Evolutionary conservation across 1,284 basidiomycete genomes (phyloP).

Genomic region (Pholiota adiposa): DNA sequence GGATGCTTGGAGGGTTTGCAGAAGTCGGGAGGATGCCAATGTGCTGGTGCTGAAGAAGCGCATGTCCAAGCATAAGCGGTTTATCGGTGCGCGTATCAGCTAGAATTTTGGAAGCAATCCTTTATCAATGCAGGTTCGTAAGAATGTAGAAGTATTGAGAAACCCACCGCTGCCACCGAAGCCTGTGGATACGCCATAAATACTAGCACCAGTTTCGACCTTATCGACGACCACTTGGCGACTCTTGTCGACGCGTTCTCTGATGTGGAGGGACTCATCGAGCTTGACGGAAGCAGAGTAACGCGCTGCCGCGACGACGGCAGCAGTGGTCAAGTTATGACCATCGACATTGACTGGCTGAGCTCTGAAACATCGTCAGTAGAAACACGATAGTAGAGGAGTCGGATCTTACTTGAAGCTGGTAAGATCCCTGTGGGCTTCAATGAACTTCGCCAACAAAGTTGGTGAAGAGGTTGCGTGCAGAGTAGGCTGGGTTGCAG

Average conservation of each 20-base stretch:
- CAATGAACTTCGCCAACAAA: conserved; percentile 37
- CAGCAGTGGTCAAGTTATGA: conserved; percentile 69
- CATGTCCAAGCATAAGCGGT: conserved; percentile 70
- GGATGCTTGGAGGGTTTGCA: conserved; percentile 41
- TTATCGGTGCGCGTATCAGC: conserved; percentile 69
- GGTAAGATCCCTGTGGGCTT: conserved; percentile 38
- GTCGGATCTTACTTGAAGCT: conserved; percentile 31
- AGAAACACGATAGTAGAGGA: neutral
- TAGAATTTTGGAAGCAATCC: conserved; percentile 33
- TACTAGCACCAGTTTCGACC: conserved; percentile 66
- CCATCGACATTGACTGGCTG: conserved; percentile 69
- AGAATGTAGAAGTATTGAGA: conserved; percentile 48
- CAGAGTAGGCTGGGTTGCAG: conserved; percentile 8
- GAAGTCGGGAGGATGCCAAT: conserved; percentile 66
- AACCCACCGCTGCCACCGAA: conserved; percentile 75
- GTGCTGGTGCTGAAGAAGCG: conserved; percentile 83
- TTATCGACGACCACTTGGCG: conserved; percentile 69
- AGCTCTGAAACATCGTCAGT: conserved; percentile 39
- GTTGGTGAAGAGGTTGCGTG: conserved; percentile 7
- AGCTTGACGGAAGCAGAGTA: conserved; percentile 57
- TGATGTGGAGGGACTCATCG: conserved; percentile 49
- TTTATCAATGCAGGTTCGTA: neutral
- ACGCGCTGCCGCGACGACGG: conserved; percentile 73
- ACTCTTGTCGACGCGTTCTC: conserved; percentile 59
- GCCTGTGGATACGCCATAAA: conserved; percentile 84